Percentiles rank a stretch among this genome's conserved stretches.
phyloP scores from a whole-genome alignment of 805 yeast species.

The Yamadazyma takamatsuzukensis region DNA sequence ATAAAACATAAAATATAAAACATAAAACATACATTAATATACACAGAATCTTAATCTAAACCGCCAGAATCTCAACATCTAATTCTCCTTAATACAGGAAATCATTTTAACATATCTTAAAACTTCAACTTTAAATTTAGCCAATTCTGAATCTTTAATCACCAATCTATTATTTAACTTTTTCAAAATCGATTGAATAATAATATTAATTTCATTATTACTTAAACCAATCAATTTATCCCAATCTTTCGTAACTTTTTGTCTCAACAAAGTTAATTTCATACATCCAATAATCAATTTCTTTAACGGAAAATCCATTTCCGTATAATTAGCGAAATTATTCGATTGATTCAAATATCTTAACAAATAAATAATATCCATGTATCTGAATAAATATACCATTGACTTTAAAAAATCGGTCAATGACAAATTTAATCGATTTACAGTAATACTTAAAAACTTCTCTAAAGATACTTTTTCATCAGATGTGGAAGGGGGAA shows the following conservation, averaged over 20 bases:
- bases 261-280: conserved; percentile 34
- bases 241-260: conserved; percentile 31
- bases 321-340: conserved; percentile 40
- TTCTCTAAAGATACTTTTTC: conserved; percentile 37
- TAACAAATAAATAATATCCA: conserved; percentile 44
- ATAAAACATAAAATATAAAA: too few species aligned
- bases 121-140: conserved; percentile 35
- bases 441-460: conserved; percentile 34
- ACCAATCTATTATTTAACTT: conserved; percentile 40
- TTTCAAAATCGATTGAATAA: conserved; percentile 32
- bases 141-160: conserved; percentile 34
- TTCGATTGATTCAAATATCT: conserved; percentile 44
- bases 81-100: too few species aligned
- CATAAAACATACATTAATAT: too few species aligned
- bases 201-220: conserved; percentile 29
- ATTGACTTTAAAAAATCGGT: conserved; percentile 38
- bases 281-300: conserved; percentile 42
- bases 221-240: conserved; percentile 32
- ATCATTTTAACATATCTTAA: conserved; percentile 43
- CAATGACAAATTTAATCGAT: conserved; percentile 33
- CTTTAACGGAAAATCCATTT: conserved; percentile 40
- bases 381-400: conserved; percentile 42
- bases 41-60: too few species aligned
- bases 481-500: conserved; percentile 34
- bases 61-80: too few species aligned